Conservation (phyloP, 1,284 basidiomycete species). For the Ganoderma sp. region DNA sequence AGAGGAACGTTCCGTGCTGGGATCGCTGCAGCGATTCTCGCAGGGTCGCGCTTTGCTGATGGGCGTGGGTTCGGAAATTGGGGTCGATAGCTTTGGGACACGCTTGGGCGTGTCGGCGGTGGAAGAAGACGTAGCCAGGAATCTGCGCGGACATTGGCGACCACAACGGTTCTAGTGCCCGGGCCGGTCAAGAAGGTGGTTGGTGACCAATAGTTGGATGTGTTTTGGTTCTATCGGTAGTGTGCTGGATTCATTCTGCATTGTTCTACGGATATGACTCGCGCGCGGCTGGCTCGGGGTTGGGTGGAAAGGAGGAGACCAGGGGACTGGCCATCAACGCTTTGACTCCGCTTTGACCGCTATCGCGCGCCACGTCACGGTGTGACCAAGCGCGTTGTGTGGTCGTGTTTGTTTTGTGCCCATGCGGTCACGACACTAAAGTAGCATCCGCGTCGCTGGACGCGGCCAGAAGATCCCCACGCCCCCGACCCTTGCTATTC, state of each 20-base stretch:
- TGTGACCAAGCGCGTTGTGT: constrained; percentile 34
- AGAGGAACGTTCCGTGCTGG: constrained; percentile 19
- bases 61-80: constrained; percentile 31
- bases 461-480: constrained; percentile 17
- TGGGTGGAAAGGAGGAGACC: too few species aligned
- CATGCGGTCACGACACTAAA: constrained; percentile 19
- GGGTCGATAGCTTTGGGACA: constrained; percentile 3
- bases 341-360: not conserved
- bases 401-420: constrained; percentile 16
- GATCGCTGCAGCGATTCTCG: constrained; percentile 38
- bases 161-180: constrained; percentile 54
- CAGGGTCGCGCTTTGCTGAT: constrained; percentile 50
- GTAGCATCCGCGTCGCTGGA: constrained; percentile 17
- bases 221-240: not conserved
- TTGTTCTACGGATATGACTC: too few species aligned
- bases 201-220: not conserved
- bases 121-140: constrained; percentile 64
- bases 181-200: not conserved
- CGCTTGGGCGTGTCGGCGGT: constrained; percentile 39
- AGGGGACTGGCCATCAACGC: not conserved
- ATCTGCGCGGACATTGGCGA: constrained; percentile 64
- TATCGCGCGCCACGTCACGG: constrained; percentile 17
- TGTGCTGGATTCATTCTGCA: not conserved
- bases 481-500: not conserved
- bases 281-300: too few species aligned